Conservation (phyloP, 768 basidiomycete genomes). For the Dioszegia aurantiaca region DNA sequence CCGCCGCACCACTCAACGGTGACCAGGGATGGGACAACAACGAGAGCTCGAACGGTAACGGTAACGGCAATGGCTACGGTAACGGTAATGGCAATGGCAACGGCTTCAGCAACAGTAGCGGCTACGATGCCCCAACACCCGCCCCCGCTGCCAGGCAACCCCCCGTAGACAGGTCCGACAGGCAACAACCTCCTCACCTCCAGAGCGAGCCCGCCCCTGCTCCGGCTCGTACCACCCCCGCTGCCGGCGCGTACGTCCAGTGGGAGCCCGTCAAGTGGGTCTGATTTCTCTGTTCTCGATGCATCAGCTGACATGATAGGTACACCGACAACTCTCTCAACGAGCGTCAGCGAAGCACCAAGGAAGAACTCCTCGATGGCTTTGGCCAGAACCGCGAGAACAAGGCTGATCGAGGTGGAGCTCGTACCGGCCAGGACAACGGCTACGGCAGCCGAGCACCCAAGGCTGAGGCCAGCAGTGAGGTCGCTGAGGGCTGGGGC, state of each 20-base stretch:
- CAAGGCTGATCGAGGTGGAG: neutral
- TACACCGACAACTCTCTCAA: slow-evolving; percentile 18
- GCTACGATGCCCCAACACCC: neutral
- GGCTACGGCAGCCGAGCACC: slow-evolving; percentile 11
- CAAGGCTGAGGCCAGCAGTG: neutral
- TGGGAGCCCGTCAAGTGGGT: slow-evolving; percentile 14
- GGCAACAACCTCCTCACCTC: slow-evolving; percentile 2
- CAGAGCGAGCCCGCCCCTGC: neutral
- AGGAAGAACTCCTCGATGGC: slow-evolving; percentile 19
- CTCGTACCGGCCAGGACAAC: neutral
- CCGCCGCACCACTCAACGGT: slow-evolving; percentile 21
- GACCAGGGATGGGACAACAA: slow-evolving; percentile 26
- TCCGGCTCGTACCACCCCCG: neutral
- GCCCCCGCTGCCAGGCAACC: neutral
- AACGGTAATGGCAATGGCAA: too few relatives aligned
- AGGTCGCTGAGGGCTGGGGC: neutral
- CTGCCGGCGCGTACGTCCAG: neutral
- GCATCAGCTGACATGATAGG: neutral
- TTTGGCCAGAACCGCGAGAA: slow-evolving; percentile 4
- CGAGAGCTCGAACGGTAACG: neutral
- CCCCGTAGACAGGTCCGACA: neutral
- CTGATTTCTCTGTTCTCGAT: neutral
- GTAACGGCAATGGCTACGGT: neutral
- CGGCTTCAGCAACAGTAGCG: neutral
- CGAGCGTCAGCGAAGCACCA: neutral